Base-by-base conservation (phyloP, 352 stramenopile genomes). In the Phytopythium vexans region DNA sequence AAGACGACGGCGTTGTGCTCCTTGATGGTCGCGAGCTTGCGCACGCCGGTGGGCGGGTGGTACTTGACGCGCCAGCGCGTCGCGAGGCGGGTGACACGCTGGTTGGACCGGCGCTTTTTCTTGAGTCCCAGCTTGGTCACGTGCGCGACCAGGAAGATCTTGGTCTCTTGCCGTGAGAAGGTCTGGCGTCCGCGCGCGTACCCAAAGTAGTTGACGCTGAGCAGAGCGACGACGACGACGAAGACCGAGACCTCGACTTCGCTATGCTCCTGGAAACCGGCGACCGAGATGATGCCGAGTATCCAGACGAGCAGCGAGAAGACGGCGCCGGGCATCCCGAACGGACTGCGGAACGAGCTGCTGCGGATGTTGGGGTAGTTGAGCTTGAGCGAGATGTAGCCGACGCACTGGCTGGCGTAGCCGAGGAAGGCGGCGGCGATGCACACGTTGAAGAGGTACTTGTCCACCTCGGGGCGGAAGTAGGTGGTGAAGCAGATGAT, bases 391-490 rank as follows among this genome's bases (percentile, higher is more conserved):
- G 55, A 53, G 33, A 75, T 53, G 50, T 70, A 75, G 21, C 64
- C 64, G 21, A 70, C 27, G 44, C 64, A 73, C 45, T 74, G 68
- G 8, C 54, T 58, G 5, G 46, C 31, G 52, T 77, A 77, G 0
- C 55, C 49, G 27, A 67, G 49, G 41, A 71, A 74, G 11, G 55
- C 68, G 33, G 60, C 57, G 1, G 58, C 41, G 37, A 74, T 65
- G 49, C 64, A 77, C 12, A 63, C 50, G 43, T 66, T 72, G 56
- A 67, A 77, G 16, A 77, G 16, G 50, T 74, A 66, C 47, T 53
- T 52, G 53, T 56, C 52, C 27, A 65, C 40, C 12, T 49, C 31
- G 6, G 41, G 58, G 37, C 46, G 35, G 31, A 58, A 69, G 51
- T 57, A 60, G 27, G 66, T 47, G 41, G 67, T 36, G 33, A 74